Evolutionary conservation across 2,329 filamentous ascomycete species (phyloP), one percentile per base, ranked within the genome.

Genomic region (Thielaviopsis populi): DNA sequence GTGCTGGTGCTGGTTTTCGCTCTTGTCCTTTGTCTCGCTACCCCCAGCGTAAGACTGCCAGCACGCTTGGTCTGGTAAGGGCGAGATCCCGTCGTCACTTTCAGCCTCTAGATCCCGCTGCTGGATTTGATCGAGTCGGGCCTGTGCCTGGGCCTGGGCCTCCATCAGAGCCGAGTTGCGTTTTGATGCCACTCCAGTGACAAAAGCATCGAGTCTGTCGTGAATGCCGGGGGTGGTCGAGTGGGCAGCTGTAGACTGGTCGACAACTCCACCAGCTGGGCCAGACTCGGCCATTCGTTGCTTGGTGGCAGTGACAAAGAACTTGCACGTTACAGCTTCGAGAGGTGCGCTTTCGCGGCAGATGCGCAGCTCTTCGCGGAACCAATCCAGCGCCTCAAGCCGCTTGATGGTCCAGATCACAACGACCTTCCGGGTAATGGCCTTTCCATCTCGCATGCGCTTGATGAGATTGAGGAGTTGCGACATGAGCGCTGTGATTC

Each of bases 301-400:
- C 68, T 88, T 86, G 7, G 90, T 82, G 0, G 87, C 84, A 0
- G 92, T 97, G 68, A 96, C 88, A 74, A 90, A 96, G 78, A 96
- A 96, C 72, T 95, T 91, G 77, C 91, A 96, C 27, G 88, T 89
- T 8, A 96, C 88, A 37, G 88, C 87, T 71, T 94, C 89, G 0
- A 89, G 88, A 1, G 92, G 92, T 10, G 92, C 91, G 60, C 85
- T 87, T 73, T 96, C 89, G 69, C 90, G 83, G 75, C 92, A 96
- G 70, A 96, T 95, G 59, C 91, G 83, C 65, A 96, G 79, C 73
- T 96, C 92, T 74, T 96, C 91, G 68, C 89, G 88, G 79, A 96
- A 97, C 92, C 92, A 97, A 72, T 96, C 90, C 85, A 97, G 90
- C 0, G 90, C 89, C 73, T 96, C 92, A 15, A 94, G 84, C 64